Conservation (phyloP, 73 alveolate species). For the Blepharisma stoltei region DNA sequence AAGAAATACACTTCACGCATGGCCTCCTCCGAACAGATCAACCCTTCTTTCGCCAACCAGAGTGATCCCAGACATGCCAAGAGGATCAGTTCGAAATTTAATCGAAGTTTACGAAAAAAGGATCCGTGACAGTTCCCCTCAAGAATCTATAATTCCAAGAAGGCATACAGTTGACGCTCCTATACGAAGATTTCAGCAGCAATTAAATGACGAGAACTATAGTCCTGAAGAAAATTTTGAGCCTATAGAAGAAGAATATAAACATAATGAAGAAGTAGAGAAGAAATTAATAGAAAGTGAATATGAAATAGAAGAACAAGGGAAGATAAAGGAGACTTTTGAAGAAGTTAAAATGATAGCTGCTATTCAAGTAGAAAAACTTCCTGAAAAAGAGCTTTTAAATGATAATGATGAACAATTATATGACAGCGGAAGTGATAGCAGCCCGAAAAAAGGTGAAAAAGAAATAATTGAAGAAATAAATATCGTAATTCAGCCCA, state of each 20-base stretch:
- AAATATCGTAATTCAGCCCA: not conserved
- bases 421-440: not conserved
- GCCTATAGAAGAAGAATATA: not conserved
- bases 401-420: not conserved
- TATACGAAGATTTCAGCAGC: not conserved
- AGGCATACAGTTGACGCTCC: too few relatives aligned
- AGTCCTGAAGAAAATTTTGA: not conserved
- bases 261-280: not conserved
- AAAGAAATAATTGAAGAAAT: not conserved
- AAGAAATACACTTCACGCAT: too few relatives aligned
- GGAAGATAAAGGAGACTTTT: not conserved
- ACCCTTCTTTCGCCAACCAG: too few relatives aligned
- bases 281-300: not conserved
- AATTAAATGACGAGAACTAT: not conserved
- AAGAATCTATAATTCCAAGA: too few relatives aligned
- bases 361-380: not conserved
- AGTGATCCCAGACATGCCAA: too few relatives aligned
- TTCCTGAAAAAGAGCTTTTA: not conserved
- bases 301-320: not conserved
- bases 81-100: too few relatives aligned
- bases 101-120: too few relatives aligned
- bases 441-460: not conserved
- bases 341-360: not conserved
- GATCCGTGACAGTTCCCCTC: too few relatives aligned
- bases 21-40: too few relatives aligned